Percentiles rank a stretch among this genome's conserved stretches.
phyloP scores from a whole-genome alignment of 2,329 filamentous ascomycete genomes.

The Monosporascus sp. region DNA sequence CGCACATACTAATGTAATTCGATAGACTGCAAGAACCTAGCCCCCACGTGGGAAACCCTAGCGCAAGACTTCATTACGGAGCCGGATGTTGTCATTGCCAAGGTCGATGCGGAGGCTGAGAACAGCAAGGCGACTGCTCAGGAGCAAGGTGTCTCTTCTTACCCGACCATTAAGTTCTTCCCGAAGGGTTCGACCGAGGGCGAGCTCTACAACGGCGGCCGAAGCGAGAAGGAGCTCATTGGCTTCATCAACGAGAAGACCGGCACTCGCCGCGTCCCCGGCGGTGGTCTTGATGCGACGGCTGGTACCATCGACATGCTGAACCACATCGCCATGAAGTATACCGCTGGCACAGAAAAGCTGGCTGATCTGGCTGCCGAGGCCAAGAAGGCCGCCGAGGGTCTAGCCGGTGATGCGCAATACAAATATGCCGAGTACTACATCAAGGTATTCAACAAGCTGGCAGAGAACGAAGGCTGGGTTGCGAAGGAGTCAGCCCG shows the following conservation, averaged over 20 bases:
- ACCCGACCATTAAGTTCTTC: slow-evolving; percentile 99
- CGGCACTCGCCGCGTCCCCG: slow-evolving; percentile 76
- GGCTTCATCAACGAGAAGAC: slow-evolving; percentile 83
- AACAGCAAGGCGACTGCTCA: slow-evolving; percentile 72
- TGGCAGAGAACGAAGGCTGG: slow-evolving; percentile 70
- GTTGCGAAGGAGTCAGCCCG: slow-evolving; percentile 80
- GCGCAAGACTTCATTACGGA: slow-evolving; percentile 78
- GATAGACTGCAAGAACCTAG: slow-evolving; percentile 92
- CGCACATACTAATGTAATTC: slow-evolving; percentile 11
- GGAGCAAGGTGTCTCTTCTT: slow-evolving; percentile 74
- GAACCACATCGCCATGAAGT: slow-evolving; percentile 70
- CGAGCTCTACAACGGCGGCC: slow-evolving; percentile 68
- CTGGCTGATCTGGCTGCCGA: slow-evolving; percentile 63
- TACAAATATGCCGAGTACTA: slow-evolving; percentile 91
- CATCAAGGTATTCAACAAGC: slow-evolving; percentile 82
- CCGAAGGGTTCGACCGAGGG: slow-evolving; percentile 72
- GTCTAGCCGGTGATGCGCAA: slow-evolving; percentile 56
- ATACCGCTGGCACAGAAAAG: slow-evolving; percentile 54
- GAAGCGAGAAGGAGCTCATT: slow-evolving; percentile 71
- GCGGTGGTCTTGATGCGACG: slow-evolving; percentile 70
- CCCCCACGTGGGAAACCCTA: slow-evolving; percentile 83
- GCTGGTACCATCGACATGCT: slow-evolving; percentile 80
- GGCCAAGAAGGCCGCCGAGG: slow-evolving; percentile 64
- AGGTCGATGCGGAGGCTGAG: slow-evolving; percentile 88
- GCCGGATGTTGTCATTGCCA: slow-evolving; percentile 76